Conservation (phyloP, 2,329 filamentous ascomycete species). For the Pseudogymnoascus sp. region DNA sequence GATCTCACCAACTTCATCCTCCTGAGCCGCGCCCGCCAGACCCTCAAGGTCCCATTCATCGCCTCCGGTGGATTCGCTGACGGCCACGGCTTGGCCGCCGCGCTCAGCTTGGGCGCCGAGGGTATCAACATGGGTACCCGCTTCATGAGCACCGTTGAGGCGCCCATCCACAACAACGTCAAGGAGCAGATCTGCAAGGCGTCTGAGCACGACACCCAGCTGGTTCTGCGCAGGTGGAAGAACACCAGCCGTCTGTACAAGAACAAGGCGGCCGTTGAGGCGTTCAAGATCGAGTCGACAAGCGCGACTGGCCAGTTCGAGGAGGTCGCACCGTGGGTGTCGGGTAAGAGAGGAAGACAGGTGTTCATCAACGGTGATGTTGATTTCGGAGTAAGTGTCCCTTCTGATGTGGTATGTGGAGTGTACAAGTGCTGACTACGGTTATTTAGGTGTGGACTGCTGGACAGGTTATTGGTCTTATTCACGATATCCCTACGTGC, state of each 20-base stretch:
- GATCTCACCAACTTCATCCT: conserved; percentile 90
- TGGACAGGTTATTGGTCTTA: conserved; percentile 86
- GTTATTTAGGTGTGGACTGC: conserved; percentile 78
- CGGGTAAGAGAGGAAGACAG: conserved; percentile 80
- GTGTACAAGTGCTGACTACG: conserved; percentile 12
- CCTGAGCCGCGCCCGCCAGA: conserved; percentile 74
- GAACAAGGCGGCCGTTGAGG: conserved; percentile 79
- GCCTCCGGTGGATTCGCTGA: conserved; percentile 94
- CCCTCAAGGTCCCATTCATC: conserved; percentile 81
- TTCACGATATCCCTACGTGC: conserved; percentile 76
- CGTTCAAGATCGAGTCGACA: conserved; percentile 74
- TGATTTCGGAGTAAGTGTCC: conserved; percentile 69
- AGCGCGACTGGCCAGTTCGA: conserved; percentile 80
- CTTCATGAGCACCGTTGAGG: conserved; percentile 93
- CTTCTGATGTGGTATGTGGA: not conserved
- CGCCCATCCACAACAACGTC: conserved; percentile 86
- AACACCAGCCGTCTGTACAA: conserved; percentile 85
- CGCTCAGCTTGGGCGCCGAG: conserved; percentile 79
- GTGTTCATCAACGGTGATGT: conserved; percentile 90
- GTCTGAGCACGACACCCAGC: conserved; percentile 81
- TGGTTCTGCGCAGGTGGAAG: conserved; percentile 82
- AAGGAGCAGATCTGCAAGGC: conserved; percentile 87
- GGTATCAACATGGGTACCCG: conserved; percentile 98
- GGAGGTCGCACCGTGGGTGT: conserved; percentile 80
- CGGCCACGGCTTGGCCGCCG: conserved; percentile 85